These are phyloP conservation scores for Corylus heterophylla DNA, from an alignment of 306 rosid genomes.

Conservation along the genomic window DNA sequence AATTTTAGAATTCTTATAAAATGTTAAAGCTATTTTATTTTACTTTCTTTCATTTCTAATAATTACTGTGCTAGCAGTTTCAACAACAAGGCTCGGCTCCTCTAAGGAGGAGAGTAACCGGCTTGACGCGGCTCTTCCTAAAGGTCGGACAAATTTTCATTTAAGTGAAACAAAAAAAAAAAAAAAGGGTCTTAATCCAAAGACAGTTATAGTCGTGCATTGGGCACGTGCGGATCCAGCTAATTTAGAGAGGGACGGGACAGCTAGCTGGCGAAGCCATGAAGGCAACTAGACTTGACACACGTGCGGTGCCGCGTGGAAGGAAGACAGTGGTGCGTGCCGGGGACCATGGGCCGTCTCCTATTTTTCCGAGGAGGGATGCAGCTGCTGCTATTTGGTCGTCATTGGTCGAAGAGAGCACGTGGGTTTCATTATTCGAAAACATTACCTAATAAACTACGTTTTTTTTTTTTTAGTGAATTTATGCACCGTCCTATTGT, in stretches of 20 bases:
- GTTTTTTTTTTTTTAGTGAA: background rate
- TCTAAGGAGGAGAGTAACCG: background rate
- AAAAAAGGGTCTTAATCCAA: background rate
- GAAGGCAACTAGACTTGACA: conserved; percentile 23
- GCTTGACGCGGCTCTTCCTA: background rate
- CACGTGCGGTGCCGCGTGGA: conserved; percentile 43
- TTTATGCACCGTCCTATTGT: too few species aligned
- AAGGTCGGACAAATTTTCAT: background rate
- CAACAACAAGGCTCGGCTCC: too few species aligned
- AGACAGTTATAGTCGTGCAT: background rate
- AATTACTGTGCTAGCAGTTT: too few species aligned
- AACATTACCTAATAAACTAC: background rate
- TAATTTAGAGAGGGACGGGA: conserved; percentile 19
- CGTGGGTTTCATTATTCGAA: conserved; percentile 21
- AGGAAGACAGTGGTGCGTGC: conserved; percentile 18
- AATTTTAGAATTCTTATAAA: too few species aligned
- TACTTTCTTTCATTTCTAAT: too few species aligned
- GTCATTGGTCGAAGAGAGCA: conserved; percentile 30
- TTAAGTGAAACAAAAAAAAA: background rate
- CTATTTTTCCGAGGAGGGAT: conserved; percentile 11
- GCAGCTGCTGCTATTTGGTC: background rate
- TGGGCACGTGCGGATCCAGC: conserved; percentile 40
- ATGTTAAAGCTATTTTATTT: too few species aligned
- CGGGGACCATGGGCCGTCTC: conserved; percentile 37
- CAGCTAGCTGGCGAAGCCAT: conserved; percentile 20